Evolutionary conservation across 345 rosid genomes (phyloP).

Genomic region (Melastoma malabathricum): DNA sequence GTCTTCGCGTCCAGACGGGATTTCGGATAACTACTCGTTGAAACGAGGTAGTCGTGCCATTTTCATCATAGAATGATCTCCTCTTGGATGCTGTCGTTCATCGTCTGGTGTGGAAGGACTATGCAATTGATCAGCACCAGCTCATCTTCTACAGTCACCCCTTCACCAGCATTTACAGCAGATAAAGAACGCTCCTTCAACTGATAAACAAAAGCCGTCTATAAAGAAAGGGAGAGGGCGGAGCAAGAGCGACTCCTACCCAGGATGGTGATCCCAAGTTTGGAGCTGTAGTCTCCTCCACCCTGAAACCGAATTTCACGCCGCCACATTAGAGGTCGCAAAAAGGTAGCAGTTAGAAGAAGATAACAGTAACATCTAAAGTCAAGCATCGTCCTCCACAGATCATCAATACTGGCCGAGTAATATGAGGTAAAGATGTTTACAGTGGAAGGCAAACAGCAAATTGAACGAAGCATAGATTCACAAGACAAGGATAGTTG

Average conservation of each 20-base stretch:
- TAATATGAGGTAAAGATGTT: no score
- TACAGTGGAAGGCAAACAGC: no score
- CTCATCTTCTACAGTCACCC: constrained; percentile 86
- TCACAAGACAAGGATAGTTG: no score
- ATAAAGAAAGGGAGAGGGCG: not conserved
- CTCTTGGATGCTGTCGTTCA: constrained; percentile 65
- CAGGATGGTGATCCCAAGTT: constrained; percentile 86
- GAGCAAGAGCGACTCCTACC: constrained; percentile 26
- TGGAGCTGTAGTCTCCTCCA: constrained; percentile 67
- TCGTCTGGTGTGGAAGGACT: constrained; percentile 81
- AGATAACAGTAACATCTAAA: not conserved
- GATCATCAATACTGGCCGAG: no score
- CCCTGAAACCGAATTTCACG: constrained; percentile 38
- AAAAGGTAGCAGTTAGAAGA: no score
- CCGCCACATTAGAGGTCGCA: constrained; percentile 5
- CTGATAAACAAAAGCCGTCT: constrained; percentile 2
- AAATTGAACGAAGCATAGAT: no score
- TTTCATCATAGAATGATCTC: constrained; percentile 54
- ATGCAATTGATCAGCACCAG: constrained; percentile 77
- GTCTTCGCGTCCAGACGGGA: no score
- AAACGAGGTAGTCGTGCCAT: not conserved
- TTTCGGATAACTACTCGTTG: not conserved
- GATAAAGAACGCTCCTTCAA: not conserved
- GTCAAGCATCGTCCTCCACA: not conserved
- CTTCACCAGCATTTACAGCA: constrained; percentile 50